phyloP scores from a whole-genome alignment of 2,329 filamentous ascomycete species.

The Arachnomyces sp. region DNA sequence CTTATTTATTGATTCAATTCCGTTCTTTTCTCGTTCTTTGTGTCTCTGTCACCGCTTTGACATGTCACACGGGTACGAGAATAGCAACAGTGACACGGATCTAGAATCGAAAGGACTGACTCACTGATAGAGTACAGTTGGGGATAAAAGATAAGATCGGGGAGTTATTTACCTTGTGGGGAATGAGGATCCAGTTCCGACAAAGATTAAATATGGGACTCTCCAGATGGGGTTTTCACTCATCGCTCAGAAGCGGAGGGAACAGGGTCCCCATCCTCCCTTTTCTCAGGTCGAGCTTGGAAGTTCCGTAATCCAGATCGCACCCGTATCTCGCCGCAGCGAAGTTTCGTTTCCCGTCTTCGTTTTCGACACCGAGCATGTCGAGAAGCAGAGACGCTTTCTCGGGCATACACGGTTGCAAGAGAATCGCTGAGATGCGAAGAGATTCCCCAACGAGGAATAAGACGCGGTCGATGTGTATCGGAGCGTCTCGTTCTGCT shows the following conservation, averaged over 20 bases:
- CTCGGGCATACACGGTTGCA: constrained; percentile 84
- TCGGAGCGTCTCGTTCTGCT: constrained; percentile 24
- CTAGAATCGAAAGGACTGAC: no score
- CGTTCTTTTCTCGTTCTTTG: no score
- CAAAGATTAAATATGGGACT: not conserved
- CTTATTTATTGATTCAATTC: no score
- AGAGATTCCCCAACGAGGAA: constrained; percentile 68
- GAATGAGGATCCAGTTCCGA: constrained; percentile 2
- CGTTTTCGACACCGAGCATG: constrained; percentile 59
- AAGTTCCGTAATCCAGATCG: constrained; percentile 63
- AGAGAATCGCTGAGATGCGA: constrained; percentile 70
- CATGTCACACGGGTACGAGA: no score
- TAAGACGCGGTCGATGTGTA: constrained; percentile 52
- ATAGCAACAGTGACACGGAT: no score
- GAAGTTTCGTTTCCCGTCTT: constrained; percentile 52
- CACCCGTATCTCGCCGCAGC: constrained; percentile 53
- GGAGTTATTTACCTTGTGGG: no score
- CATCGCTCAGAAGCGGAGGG: constrained; percentile 37
- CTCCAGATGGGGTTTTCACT: constrained; percentile 23
- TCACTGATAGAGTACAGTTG: no score
- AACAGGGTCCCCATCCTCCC: constrained; percentile 45
- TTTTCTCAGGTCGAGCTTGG: constrained; percentile 33
- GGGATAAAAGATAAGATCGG: no score
- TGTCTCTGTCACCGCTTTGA: no score
- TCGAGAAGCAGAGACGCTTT: constrained; percentile 69